Percentiles rank a stretch among this genome's conserved stretches.
Evolutionary conservation across 1,284 basidiomycete genomes (phyloP).

Genomic region (Exobasidium cylindrosporum): DNA sequence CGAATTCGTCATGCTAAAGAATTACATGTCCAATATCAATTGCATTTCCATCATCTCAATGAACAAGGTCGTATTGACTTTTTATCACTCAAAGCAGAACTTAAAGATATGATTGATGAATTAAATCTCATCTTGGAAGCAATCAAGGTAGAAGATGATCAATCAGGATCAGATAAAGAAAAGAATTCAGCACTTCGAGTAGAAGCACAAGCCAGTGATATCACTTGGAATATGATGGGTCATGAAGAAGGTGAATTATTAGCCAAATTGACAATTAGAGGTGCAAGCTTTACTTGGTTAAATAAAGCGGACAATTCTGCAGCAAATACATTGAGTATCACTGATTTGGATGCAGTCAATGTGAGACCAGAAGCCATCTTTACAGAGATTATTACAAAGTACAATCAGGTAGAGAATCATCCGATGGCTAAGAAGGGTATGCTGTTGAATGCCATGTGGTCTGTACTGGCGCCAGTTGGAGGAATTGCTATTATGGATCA

Average conservation of each 20-base stretch:
- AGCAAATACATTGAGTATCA: conserved; percentile 72
- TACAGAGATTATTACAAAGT: conserved; percentile 80
- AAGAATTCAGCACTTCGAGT: conserved; percentile 76
- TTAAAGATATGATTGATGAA: conserved; percentile 72
- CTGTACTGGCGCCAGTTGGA: conserved; percentile 67
- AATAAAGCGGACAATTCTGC: conserved; percentile 85
- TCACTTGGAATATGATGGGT: conserved; percentile 92
- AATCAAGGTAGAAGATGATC: conserved; percentile 64
- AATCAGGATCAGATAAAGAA: conserved; percentile 61
- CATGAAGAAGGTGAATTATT: conserved; percentile 67
- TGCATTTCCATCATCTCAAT: conserved; percentile 56
- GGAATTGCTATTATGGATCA: conserved; percentile 87
- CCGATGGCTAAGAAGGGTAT: conserved; percentile 44
- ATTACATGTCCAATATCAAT: conserved; percentile 45
- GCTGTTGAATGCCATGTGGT: conserved; percentile 47
- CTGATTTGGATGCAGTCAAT: conserved; percentile 79
- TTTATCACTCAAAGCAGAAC: conserved; percentile 70
- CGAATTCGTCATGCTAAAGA: conserved; percentile 64
- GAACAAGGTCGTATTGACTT: conserved; percentile 63
- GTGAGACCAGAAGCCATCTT: conserved; percentile 79
- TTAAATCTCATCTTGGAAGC: conserved; percentile 85
- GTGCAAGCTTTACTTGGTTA: conserved; percentile 78
- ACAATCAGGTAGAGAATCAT: conserved; percentile 26
- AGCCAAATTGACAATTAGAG: conserved; percentile 78
- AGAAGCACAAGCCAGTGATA: conserved; percentile 77